Evolutionary conservation across 139 green algal genomes (phyloP), one percentile per base, ranked within the genome.

Genomic region (Chlorella vulgaris): DNA sequence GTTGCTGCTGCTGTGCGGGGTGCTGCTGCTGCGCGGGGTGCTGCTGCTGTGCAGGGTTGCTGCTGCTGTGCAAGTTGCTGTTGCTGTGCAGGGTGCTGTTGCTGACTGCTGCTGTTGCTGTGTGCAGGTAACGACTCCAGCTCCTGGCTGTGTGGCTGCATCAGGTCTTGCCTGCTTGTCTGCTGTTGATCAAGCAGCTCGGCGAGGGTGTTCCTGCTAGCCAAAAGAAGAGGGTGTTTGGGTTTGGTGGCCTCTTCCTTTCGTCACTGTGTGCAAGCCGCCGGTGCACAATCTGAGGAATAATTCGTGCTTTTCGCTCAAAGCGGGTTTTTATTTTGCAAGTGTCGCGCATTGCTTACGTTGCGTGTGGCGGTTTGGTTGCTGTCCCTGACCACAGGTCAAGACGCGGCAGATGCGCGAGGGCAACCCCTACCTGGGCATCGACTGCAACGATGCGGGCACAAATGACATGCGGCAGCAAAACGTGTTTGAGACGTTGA

Each of bases 381-480:
- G 60, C 10, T 36, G 60, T 15, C 24, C 42, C 19, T 89, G 90
- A 38, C 69, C 83, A 61, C 94, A 98, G 83, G 90, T 93, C 39
- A 93, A 93, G 78, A 65, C 90, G 22, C 81, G 83, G 63, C 91
- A 94, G 85, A 77, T 98, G 63, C 75, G 93, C 79, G 93, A 98
- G 82, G 89, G 86, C 68, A 97, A 98, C 85, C 94, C 95, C 0
- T 93, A 95, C 83, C 88, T 99, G 69, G 97, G 97, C 43, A 95
- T 99, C 29, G 97, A 99, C 90, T 99, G 96, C 93, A 98, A 98
- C 83, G 92, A 98, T 50, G 87, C 84, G 35, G 97, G 97, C 62
- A 99, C 97, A 26, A 96, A 96, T 69, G 97, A 99, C 93, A 99
- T 99, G 97, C 89, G 90, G 47, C 86, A 97, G 86, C 97, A 99